A percentile compares a stretch with the other conserved stretches of the same genome.
Conservation (phyloP, 1,284 basidiomycete species). For the Malassezia dermatis region DNA sequence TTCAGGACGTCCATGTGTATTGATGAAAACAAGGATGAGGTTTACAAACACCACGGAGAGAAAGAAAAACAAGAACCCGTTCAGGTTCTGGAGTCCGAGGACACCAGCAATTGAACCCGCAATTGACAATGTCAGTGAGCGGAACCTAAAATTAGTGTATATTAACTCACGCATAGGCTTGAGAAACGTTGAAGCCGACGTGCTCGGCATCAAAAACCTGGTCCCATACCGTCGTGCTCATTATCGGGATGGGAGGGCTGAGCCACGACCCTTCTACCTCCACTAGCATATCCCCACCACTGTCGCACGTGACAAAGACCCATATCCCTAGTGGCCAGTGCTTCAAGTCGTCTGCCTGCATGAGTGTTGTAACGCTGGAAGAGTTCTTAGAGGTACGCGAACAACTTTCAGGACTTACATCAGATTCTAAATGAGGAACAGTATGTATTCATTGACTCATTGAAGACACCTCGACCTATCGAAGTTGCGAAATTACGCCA, state of each 20-base stretch:
- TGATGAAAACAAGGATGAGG: constrained; percentile 25
- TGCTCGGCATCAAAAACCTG: constrained; percentile 9
- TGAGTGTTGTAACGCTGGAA: constrained; percentile 35
- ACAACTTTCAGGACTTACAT: neutral
- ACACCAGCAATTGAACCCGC: constrained; percentile 36
- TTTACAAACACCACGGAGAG: constrained; percentile 31
- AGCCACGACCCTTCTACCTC: neutral
- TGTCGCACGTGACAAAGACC: neutral
- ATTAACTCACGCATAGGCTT: constrained; percentile 8
- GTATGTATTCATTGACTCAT: constrained; percentile 11
- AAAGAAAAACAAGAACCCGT: constrained; percentile 38
- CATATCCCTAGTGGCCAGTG: neutral
- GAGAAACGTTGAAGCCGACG: constrained; percentile 2
- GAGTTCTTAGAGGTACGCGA: constrained; percentile 31
- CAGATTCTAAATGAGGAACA: constrained; percentile 41
- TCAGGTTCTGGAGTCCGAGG: constrained; percentile 38
- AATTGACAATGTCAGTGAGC: constrained; percentile 35
- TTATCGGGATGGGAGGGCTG: neutral
- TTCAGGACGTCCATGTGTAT: constrained; percentile 17
- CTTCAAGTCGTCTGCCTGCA: neutral
- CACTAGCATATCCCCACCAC: neutral
- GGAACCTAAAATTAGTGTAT: constrained; percentile 22
- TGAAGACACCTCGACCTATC: constrained; percentile 34
- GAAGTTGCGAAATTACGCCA: constrained; percentile 37
- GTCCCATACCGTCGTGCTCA: constrained; percentile 7